These are phyloP conservation scores for Aspergillus neotritici DNA, from an alignment of 2,329 filamentous ascomycete species.

Conservation along the genomic window DNA sequence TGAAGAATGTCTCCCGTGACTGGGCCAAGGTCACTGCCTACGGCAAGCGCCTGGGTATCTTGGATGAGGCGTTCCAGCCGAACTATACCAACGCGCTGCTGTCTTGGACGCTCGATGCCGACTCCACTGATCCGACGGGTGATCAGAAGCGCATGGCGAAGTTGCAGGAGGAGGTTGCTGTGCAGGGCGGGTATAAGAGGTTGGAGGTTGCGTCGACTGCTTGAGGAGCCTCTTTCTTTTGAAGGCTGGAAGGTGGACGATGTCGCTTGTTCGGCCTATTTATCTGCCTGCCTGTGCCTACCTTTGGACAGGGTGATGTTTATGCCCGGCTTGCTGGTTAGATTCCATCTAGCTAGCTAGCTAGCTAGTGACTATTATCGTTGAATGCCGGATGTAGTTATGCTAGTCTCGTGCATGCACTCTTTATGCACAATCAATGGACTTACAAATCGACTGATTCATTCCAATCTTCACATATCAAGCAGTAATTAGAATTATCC, in stretches of 20 bases:
- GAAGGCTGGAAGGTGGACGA: not conserved
- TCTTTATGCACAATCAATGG: not conserved
- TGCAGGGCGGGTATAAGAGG: constrained; percentile 54
- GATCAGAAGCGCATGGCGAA: constrained; percentile 70
- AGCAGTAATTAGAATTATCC: too few relatives aligned
- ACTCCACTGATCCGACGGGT: constrained; percentile 61
- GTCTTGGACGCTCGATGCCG: constrained; percentile 58
- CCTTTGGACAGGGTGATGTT: too few relatives aligned
- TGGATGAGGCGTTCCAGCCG: constrained; percentile 58
- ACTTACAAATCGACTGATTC: too few relatives aligned
- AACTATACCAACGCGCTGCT: constrained; percentile 73
- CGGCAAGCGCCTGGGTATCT: constrained; percentile 65
- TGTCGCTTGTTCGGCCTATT: not conserved
- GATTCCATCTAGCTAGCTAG: too few relatives aligned
- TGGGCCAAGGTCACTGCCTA: constrained; percentile 74
- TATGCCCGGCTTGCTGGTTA: too few relatives aligned
- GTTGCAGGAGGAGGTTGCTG: constrained; percentile 62
- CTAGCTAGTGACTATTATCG: too few relatives aligned
- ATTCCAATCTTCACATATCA: too few relatives aligned
- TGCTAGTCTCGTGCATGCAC: not conserved
- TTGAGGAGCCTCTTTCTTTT: constrained; percentile 8
- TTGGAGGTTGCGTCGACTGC: constrained; percentile 26
- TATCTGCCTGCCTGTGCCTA: too few relatives aligned
- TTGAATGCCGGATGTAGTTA: not conserved
- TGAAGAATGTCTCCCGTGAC: constrained; percentile 69